A percentile compares a stretch with the other conserved stretches of the same genome.
These are phyloP conservation scores for Quercus wislizeni DNA, from an alignment of 306 rosid species.

Conservation along the genomic window DNA sequence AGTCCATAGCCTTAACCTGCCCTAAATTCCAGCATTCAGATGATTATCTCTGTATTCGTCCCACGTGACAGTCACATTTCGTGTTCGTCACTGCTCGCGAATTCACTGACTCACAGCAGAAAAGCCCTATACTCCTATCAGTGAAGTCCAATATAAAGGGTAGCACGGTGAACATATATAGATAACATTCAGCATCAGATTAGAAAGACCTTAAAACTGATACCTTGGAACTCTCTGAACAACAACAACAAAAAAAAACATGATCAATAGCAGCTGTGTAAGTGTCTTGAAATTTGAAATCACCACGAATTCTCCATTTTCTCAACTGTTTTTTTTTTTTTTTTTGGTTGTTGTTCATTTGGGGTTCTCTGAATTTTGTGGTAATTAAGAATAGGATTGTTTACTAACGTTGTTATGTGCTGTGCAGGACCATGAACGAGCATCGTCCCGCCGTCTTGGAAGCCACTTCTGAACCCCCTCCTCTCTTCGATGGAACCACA, in stretches of 20 bases:
- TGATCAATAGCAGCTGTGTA: slow-evolving; percentile 39
- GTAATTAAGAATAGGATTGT: background rate
- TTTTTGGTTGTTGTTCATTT: no score
- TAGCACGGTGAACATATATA: background rate
- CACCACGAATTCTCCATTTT: background rate
- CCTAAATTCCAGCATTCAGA: no score
- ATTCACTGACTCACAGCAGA: background rate
- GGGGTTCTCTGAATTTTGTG: background rate
- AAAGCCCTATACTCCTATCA: no score
- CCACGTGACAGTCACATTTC: no score
- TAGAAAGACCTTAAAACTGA: background rate
- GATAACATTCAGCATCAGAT: background rate
- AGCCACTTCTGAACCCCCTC: slow-evolving; percentile 52
- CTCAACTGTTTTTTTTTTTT: no score
- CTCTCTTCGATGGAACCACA: slow-evolving; percentile 82
- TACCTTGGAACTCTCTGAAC: background rate
- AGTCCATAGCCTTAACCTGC: no score
- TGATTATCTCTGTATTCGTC: no score
- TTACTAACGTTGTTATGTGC: background rate
- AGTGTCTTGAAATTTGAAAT: background rate
- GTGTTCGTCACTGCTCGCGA: no score
- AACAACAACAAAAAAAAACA: background rate
- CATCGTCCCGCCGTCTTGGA: slow-evolving; percentile 46
- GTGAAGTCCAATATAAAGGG: background rate
- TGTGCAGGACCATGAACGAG: slow-evolving; percentile 16